A percentile compares a stretch with the other conserved stretches of the same genome.
Evolutionary conservation across 768 basidiomycete species (phyloP).

Genomic region (Lanmaoa rubissima): DNA sequence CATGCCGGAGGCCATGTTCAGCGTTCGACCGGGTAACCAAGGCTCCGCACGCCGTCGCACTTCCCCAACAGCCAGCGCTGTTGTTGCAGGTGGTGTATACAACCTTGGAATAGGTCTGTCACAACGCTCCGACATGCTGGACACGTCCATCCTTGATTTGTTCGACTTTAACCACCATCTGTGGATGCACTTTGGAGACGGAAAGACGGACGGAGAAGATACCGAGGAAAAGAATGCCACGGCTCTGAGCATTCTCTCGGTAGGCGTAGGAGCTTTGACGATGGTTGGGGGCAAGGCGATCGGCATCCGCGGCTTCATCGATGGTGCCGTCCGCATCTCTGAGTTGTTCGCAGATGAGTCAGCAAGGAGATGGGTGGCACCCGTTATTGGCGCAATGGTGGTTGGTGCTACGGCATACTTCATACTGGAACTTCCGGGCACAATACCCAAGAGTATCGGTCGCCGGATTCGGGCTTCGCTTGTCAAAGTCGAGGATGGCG

Average conservation of each 20-base stretch:
- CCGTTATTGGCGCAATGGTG: slow-evolving; percentile 74
- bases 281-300: slow-evolving; percentile 85
- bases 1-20: slow-evolving; percentile 98
- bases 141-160: slow-evolving; percentile 79
- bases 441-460: slow-evolving; percentile 89
- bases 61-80: slow-evolving; percentile 39
- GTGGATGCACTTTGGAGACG: slow-evolving; percentile 64
- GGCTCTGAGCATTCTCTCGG: slow-evolving; percentile 69
- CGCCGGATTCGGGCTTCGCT: slow-evolving; percentile 74
- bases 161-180: slow-evolving; percentile 85
- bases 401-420: slow-evolving; percentile 78
- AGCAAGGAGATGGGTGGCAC: slow-evolving; percentile 83
- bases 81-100: slow-evolving; percentile 74
- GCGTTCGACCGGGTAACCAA: slow-evolving; percentile 44
- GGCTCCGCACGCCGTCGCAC: slow-evolving; percentile 38
- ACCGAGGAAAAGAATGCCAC: slow-evolving; percentile 47
- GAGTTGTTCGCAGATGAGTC: slow-evolving; percentile 81
- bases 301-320: slow-evolving; percentile 73
- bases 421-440: slow-evolving; percentile 80
- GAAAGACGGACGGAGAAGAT: slow-evolving; percentile 26
- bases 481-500: slow-evolving; percentile 41
- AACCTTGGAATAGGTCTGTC: slow-evolving; percentile 85
- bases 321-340: slow-evolving; percentile 69
- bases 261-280: slow-evolving; percentile 82
- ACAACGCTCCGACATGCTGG: slow-evolving; percentile 71